Percentiles rank a stretch among this genome's conserved stretches.
Conservation (phyloP, 176 grass and related monocot genomes). For the Elaeis guineensis region DNA sequence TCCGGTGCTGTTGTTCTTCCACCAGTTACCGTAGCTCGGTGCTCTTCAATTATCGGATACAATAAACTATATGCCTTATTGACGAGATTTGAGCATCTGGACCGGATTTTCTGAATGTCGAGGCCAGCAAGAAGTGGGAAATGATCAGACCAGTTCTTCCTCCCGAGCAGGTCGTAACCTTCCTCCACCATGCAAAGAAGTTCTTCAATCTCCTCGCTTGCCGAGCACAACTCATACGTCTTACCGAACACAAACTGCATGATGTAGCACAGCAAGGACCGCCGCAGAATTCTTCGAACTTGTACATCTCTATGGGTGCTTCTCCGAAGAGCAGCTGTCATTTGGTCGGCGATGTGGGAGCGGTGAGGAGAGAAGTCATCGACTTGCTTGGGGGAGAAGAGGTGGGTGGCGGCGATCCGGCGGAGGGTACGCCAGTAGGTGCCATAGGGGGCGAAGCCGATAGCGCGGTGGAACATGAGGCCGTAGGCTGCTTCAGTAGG, state of each 20-base stretch:
- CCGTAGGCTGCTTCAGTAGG: conserved; percentile 70
- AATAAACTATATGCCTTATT: conserved; percentile 61
- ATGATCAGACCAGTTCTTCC: conserved; percentile 86
- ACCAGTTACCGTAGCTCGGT: conserved; percentile 14
- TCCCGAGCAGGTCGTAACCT: conserved; percentile 66
- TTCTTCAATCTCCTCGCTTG: conserved; percentile 39
- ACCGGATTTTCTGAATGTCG: conserved; percentile 48
- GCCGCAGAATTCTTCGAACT: conserved; percentile 50
- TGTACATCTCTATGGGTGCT: conserved; percentile 8
- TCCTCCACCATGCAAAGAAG: conserved; percentile 63
- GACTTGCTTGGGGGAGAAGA: conserved; percentile 65
- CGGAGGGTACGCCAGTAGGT: conserved; percentile 60
- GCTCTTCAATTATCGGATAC: conserved; percentile 49
- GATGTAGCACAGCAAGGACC: conserved; percentile 72
- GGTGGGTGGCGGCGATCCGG: conserved; percentile 43
- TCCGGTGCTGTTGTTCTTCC: conserved; percentile 23
- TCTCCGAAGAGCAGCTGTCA: conserved; percentile 24
- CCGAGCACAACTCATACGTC: conserved; percentile 37
- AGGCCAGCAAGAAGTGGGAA: conserved; percentile 54
- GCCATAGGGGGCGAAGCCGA: conserved; percentile 82
- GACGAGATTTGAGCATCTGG: conserved; percentile 64
- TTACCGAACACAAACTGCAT: conserved; percentile 83
- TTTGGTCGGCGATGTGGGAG: conserved; percentile 25
- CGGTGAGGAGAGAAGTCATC: conserved; percentile 56
- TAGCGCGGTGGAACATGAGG: conserved; percentile 89